Percentiles rank a stretch among this genome's conserved stretches.
Conservation (phyloP, 2,329 filamentous ascomycete species). For the Venturia carpophila region DNA sequence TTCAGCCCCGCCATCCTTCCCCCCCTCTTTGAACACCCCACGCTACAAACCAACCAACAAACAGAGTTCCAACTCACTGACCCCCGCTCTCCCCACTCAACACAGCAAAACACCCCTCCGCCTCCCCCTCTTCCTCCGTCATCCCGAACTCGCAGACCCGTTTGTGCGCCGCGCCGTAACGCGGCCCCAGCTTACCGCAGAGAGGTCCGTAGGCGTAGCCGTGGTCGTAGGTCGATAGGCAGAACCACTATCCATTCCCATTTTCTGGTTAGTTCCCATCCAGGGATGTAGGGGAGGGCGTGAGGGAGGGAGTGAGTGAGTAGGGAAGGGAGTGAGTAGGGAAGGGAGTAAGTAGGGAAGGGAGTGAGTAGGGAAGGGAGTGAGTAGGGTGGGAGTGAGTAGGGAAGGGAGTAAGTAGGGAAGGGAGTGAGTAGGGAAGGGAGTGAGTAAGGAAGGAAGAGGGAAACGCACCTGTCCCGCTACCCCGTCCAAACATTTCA, state of each 20-base stretch:
- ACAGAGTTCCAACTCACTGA: no score
- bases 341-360: no score
- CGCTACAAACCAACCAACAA: no score
- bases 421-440: no score
- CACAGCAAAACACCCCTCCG: not conserved
- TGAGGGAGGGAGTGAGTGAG: not conserved
- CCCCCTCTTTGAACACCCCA: no score
- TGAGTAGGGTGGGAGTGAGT: not conserved
- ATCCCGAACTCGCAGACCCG: not conserved
- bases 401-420: not conserved
- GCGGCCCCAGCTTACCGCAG: not conserved
- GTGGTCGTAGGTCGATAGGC: not conserved
- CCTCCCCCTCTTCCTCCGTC: not conserved
- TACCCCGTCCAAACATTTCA: not conserved
- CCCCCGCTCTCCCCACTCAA: not conserved
- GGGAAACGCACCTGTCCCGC: not conserved
- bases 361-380: no score
- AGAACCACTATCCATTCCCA: not conserved
- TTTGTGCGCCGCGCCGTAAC: not conserved
- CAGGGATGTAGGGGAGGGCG: no score
- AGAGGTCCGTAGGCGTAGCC: not conserved
- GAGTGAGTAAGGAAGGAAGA: not conserved
- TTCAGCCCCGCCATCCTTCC: no score
- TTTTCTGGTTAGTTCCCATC: not conserved
- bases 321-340: not conserved